Percentiles rank a stretch among this genome's conserved stretches.
These are phyloP conservation scores for Dissophora globulifera DNA, from an alignment of 192 early-diverging fungal species.

Conservation along the genomic window DNA sequence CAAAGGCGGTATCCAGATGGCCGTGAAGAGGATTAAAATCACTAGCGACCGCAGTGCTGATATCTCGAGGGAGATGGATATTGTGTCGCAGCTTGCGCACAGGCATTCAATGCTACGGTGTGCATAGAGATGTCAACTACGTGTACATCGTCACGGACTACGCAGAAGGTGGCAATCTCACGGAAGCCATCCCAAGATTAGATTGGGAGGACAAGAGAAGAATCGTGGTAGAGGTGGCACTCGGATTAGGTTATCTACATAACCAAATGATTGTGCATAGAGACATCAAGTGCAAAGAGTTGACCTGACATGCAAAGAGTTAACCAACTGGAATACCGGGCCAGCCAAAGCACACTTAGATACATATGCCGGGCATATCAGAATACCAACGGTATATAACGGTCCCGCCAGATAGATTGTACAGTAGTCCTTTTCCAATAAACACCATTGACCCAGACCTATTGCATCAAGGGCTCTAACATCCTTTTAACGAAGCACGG, in stretches of 20 bases:
- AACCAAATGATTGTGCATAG: conserved; percentile 22
- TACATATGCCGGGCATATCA: too few species aligned
- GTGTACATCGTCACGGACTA: conserved; percentile 9
- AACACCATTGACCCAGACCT: too few species aligned
- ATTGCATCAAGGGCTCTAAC: too few species aligned
- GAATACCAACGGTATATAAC: too few species aligned
- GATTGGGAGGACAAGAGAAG: conserved; percentile 12
- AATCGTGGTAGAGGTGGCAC: conserved; percentile 14
- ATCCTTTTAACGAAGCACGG: conserved; percentile 12
- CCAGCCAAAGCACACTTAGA: too few species aligned
- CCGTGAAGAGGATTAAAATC: background rate
- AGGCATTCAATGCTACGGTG: conserved; percentile 3
- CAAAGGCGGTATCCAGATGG: background rate
- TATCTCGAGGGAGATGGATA: background rate
- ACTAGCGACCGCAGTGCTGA: background rate
- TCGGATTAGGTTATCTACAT: conserved; percentile 34
- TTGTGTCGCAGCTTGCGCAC: background rate
- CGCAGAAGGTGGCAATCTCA: conserved; percentile 16
- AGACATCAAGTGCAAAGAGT: conserved; percentile 36
- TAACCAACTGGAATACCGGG: too few species aligned
- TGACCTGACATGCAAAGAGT: too few species aligned
- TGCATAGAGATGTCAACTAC: background rate
- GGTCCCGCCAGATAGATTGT: too few species aligned
- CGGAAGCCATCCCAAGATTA: background rate
- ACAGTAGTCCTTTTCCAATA: too few species aligned